Percentiles rank a stretch among this genome's conserved stretches.
phyloP scores from a whole-genome alignment of 2,329 filamentous ascomycete genomes.

The Myotisia sp. region DNA sequence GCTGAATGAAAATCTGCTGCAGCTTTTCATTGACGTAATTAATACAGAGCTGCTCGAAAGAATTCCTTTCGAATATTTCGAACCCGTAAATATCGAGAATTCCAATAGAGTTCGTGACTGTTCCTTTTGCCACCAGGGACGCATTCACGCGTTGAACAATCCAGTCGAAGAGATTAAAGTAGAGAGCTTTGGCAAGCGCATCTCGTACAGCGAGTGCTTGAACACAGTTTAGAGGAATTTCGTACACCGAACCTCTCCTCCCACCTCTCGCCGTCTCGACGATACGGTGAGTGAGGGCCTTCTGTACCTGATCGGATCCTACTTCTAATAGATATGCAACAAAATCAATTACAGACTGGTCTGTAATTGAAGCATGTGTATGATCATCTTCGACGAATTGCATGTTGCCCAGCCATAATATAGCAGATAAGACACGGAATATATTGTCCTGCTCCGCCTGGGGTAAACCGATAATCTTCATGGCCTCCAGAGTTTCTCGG shows the following conservation, averaged over 20 bases:
- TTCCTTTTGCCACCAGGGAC: slow-evolving; percentile 64
- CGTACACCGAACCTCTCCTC: slow-evolving; percentile 52
- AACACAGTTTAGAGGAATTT: slow-evolving; percentile 68
- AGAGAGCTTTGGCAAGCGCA: slow-evolving; percentile 87
- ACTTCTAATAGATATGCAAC: slow-evolving; percentile 88
- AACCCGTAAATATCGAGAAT: slow-evolving; percentile 99
- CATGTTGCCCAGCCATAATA: slow-evolving; percentile 91
- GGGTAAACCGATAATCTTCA: slow-evolving; percentile 81
- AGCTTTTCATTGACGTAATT: slow-evolving; percentile 99
- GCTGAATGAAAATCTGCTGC: slow-evolving; percentile 97
- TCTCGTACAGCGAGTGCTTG: slow-evolving; percentile 81
- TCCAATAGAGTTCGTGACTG: slow-evolving; percentile 71
- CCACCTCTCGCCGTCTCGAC: slow-evolving; percentile 57
- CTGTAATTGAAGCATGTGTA: slow-evolving; percentile 72
- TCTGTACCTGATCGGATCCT: slow-evolving; percentile 62
- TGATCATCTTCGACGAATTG: slow-evolving; percentile 79
- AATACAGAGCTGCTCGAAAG: slow-evolving; percentile 97
- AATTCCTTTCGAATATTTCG: slow-evolving; percentile 98
- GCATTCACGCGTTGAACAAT: slow-evolving; percentile 86
- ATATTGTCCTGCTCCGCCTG: slow-evolving; percentile 89
- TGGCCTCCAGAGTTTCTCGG: slow-evolving; percentile 78
- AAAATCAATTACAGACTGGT: slow-evolving; percentile 87
- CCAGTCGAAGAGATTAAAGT: slow-evolving; percentile 97
- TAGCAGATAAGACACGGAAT: slow-evolving; percentile 82
- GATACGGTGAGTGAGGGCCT: slow-evolving; percentile 78